These are phyloP conservation scores for Vicia villosa DNA, from an alignment of 306 rosid species.

Conservation along the genomic window DNA sequence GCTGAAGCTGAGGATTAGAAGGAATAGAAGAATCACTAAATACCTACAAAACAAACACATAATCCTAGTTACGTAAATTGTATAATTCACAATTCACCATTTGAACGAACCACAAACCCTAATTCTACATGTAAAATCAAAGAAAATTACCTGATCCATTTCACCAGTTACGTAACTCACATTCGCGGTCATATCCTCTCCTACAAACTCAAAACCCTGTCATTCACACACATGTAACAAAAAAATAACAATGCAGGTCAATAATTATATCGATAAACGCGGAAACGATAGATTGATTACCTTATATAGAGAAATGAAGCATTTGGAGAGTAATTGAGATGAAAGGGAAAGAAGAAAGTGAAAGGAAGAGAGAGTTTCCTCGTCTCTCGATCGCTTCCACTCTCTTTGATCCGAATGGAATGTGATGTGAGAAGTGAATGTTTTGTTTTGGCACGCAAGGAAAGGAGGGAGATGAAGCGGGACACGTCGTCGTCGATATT, in stretches of 20 bases:
- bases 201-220: not conserved
- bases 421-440: not conserved
- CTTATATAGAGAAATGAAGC: not conserved
- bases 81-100: not conserved
- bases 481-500: not conserved
- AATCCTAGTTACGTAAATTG: too few relatives aligned
- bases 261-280: not conserved
- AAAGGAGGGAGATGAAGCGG: not conserved
- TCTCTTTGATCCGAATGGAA: not conserved
- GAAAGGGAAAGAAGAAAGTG: not conserved
- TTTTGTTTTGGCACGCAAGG: not conserved
- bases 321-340: too few relatives aligned
- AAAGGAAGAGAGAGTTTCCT: not conserved
- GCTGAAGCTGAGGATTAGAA: conserved; percentile 47
- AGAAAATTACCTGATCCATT: not conserved
- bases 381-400: not conserved
- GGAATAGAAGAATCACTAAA: conserved; percentile 40
- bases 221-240: too few relatives aligned
- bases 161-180: not conserved
- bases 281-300: not conserved
- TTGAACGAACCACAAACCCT: conserved; percentile 3
- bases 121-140: not conserved
- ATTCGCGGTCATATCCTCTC: not conserved
- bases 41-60: conserved; percentile 48
- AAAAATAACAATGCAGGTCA: not conserved